phyloP scores from a whole-genome alignment of 306 rosid genomes.

The Acacia confusa region DNA sequence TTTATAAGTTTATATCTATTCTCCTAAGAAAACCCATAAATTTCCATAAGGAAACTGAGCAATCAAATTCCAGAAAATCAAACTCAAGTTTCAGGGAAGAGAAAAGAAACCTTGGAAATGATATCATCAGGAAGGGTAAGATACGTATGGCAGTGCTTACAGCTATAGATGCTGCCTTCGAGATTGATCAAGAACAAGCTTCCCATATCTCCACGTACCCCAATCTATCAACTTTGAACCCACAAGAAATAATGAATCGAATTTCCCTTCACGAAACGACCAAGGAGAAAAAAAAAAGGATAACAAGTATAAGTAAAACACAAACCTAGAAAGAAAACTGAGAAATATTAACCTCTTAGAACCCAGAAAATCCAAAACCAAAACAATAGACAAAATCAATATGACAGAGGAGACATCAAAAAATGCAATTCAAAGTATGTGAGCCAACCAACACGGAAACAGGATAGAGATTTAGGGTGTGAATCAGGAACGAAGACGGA shows the following conservation, averaged over 20 bases:
- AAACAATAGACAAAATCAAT: conserved; percentile 1
- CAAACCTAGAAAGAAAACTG: neutral
- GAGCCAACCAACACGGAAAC: neutral
- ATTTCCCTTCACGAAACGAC: conserved; percentile 26
- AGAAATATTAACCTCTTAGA: neutral
- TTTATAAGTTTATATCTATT: neutral
- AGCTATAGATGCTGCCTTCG: conserved; percentile 63
- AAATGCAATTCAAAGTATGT: conserved; percentile 23
- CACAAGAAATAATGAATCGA: conserved; percentile 21
- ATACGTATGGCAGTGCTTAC: conserved; percentile 69
- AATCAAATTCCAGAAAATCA: conserved; percentile 5
- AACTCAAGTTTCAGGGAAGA: conserved; percentile 5
- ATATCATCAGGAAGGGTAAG: conserved; percentile 59
- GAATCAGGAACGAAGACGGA: neutral
- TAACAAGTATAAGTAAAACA: too few species aligned
- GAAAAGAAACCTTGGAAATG: conserved; percentile 53
- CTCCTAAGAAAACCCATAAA: conserved; percentile 9
- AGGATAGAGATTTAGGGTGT: conserved; percentile 6
- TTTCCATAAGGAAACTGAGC: neutral
- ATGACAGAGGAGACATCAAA: neutral
- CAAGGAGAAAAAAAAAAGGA: too few species aligned
- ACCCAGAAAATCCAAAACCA: conserved; percentile 24
- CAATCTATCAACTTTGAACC: conserved; percentile 26
- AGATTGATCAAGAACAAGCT: conserved; percentile 60
- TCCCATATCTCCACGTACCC: conserved; percentile 53